phyloP scores from a whole-genome alignment of 2,329 filamentous ascomycete genomes.

The Emmonsiellopsis sp. region DNA sequence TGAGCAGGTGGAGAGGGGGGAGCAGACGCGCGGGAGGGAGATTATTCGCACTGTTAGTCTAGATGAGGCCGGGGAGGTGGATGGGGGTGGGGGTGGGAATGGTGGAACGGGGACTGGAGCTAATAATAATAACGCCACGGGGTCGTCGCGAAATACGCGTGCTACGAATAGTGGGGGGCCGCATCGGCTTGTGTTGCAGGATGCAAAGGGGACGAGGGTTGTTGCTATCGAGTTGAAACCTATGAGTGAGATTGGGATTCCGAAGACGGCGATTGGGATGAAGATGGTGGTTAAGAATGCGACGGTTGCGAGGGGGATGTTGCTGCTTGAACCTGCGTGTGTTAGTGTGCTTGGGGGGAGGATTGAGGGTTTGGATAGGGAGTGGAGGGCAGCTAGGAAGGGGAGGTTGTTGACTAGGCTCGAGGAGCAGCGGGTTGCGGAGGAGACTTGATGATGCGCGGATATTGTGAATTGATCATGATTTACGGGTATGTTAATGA shows the following conservation, averaged over 20 bases:
- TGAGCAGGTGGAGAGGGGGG: constrained; percentile 41
- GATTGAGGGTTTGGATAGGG: constrained; percentile 68
- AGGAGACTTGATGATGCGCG: neutral
- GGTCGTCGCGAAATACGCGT: constrained; percentile 1
- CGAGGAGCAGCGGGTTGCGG: constrained; percentile 17
- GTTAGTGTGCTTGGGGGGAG: constrained; percentile 77
- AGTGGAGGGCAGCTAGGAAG: constrained; percentile 66
- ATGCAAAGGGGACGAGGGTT: constrained; percentile 58
- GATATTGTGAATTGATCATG: neutral
- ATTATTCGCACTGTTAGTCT: constrained; percentile 63
- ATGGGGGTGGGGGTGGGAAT: neutral
- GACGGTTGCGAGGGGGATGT: constrained; percentile 59
- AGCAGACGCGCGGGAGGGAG: constrained; percentile 58
- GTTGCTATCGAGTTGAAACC: constrained; percentile 63
- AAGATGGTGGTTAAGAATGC: constrained; percentile 66
- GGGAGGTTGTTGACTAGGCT: constrained; percentile 55
- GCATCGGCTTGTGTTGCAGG: constrained; percentile 75
- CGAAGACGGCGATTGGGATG: constrained; percentile 58
- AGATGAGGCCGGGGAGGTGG: constrained; percentile 30
- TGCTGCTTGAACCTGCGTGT: constrained; percentile 64
- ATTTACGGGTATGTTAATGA: neutral
- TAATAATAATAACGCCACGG: constrained; percentile 8
- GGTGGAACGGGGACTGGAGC: constrained; percentile 9
- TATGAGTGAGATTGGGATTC: constrained; percentile 55
- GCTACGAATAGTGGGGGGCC: constrained; percentile 40